A percentile compares a stretch with the other conserved stretches of the same genome.
Conservation (phyloP, 2,329 filamentous ascomycete genomes). For the Leptographium wingfieldii region DNA sequence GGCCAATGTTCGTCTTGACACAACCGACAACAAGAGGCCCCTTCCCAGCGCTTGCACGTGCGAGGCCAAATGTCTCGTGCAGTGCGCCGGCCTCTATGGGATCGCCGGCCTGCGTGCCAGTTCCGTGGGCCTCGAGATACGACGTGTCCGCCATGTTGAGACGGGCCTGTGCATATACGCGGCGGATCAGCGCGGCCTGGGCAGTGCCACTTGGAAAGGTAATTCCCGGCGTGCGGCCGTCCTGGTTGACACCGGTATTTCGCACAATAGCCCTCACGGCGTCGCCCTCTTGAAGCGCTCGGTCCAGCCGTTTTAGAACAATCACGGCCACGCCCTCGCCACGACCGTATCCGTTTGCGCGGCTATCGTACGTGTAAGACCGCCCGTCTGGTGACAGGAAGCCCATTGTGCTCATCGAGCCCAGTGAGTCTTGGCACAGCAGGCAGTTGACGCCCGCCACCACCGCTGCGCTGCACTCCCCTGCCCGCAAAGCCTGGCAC, state of each 20-base stretch:
- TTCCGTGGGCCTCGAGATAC: constrained; percentile 31
- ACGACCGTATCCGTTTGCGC: constrained; percentile 35
- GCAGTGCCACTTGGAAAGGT: constrained; percentile 16
- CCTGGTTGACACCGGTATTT: constrained; percentile 12
- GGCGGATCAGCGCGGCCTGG: constrained; percentile 12
- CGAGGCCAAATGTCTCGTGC: constrained; percentile 18
- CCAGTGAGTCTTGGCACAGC: constrained; percentile 12
- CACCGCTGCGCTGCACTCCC: constrained; percentile 11
- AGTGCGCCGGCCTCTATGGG: constrained; percentile 25
- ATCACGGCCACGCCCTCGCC: constrained; percentile 34
- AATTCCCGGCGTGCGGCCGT: constrained; percentile 12
- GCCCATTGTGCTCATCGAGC: constrained; percentile 37
- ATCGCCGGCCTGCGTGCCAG: constrained; percentile 19
- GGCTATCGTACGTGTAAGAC: constrained; percentile 23
- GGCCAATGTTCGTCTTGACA: constrained; percentile 30
- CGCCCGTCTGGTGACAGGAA: constrained; percentile 21
- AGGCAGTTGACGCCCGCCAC: constrained; percentile 14
- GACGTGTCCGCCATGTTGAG: constrained; percentile 8
- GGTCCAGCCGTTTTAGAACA: constrained; percentile 28
- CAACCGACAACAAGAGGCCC: constrained; percentile 18
- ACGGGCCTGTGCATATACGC: constrained; percentile 9
- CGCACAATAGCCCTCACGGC: constrained; percentile 19
- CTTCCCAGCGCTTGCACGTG: not conserved
- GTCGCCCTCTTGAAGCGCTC: constrained; percentile 25
- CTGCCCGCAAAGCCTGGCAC: constrained; percentile 15